These are phyloP conservation scores for Clarireedia paspali DNA, from an alignment of 2,329 filamentous ascomycete genomes.

Conservation along the genomic window DNA sequence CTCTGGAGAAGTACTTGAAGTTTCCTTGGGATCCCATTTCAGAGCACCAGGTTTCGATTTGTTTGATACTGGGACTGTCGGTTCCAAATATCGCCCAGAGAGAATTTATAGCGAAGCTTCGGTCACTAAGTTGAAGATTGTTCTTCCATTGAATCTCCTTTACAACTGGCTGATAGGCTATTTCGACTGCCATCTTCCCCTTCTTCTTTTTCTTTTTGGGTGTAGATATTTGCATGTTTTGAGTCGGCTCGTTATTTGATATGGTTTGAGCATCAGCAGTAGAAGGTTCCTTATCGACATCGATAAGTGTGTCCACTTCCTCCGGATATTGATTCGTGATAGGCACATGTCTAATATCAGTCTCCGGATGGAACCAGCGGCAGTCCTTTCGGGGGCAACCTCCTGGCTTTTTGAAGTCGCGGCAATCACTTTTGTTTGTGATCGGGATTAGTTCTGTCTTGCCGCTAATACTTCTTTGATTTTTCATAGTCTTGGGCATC, in stretches of 20 bases:
- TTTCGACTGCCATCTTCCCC: background rate
- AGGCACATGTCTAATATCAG: background rate
- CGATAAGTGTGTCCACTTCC: background rate
- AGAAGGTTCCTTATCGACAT: background rate
- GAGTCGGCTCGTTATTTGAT: background rate
- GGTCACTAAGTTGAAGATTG: background rate
- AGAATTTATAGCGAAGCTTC: background rate
- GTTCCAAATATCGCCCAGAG: background rate
- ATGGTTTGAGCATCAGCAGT: background rate
- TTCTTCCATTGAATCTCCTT: background rate
- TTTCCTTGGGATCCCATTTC: background rate
- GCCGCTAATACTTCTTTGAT: too few relatives aligned
- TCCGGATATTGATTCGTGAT: background rate
- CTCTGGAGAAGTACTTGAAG: background rate
- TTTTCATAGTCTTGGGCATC: too few relatives aligned
- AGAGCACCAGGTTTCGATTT: background rate
- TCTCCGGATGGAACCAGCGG: background rate
- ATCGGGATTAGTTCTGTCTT: too few relatives aligned
- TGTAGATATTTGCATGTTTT: too few relatives aligned
- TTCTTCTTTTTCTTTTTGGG: background rate
- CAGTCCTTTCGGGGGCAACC: background rate
- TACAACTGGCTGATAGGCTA: background rate
- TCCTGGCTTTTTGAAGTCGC: too few relatives aligned
- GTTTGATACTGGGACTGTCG: background rate
- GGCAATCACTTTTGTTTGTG: too few relatives aligned